Evolutionary conservation across 2,329 filamentous ascomycete genomes (phyloP).

Genomic region (Penicillium sp.): DNA sequence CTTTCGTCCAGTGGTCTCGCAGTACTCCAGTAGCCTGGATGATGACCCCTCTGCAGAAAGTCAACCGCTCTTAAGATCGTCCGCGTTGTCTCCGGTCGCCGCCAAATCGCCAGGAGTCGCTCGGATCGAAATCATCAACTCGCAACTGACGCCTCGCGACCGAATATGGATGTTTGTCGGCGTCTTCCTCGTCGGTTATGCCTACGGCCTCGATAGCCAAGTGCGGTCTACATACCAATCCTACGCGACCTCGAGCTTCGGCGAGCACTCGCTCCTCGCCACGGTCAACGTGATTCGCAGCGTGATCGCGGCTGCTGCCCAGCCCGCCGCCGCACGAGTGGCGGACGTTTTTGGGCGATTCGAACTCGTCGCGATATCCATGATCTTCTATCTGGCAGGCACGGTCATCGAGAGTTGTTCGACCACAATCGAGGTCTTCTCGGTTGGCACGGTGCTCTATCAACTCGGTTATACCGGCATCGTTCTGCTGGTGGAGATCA

Average conservation of each 20-base stretch:
- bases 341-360: slow-evolving; percentile 7
- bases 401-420: slow-evolving; percentile 5
- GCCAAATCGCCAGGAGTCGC: slow-evolving; percentile 7
- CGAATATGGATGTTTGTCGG: slow-evolving; percentile 4
- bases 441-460: slow-evolving; percentile 3
- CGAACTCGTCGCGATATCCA: slow-evolving; percentile 5
- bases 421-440: slow-evolving; percentile 6
- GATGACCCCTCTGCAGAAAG: too few relatives aligned
- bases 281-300: slow-evolving; percentile 7
- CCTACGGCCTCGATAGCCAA: slow-evolving; percentile 8
- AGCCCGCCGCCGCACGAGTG: slow-evolving; percentile 6
- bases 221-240: slow-evolving; percentile 8
- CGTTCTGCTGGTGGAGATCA: slow-evolving; percentile 8
- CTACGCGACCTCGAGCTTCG: slow-evolving; percentile 7
- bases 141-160: slow-evolving; percentile 1
- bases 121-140: slow-evolving; percentile 4
- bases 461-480: slow-evolving; percentile 7
- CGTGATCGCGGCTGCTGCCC: slow-evolving; percentile 6
- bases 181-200: slow-evolving; percentile 7
- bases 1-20: too few relatives aligned
- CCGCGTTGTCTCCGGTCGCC: background rate
- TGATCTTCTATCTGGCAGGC: slow-evolving; percentile 6
- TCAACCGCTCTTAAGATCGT: too few relatives aligned
- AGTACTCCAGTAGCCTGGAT: too few relatives aligned
- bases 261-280: slow-evolving; percentile 6